phyloP scores from a whole-genome alignment of 805 yeast species.

The Myxozyma neotropica region DNA sequence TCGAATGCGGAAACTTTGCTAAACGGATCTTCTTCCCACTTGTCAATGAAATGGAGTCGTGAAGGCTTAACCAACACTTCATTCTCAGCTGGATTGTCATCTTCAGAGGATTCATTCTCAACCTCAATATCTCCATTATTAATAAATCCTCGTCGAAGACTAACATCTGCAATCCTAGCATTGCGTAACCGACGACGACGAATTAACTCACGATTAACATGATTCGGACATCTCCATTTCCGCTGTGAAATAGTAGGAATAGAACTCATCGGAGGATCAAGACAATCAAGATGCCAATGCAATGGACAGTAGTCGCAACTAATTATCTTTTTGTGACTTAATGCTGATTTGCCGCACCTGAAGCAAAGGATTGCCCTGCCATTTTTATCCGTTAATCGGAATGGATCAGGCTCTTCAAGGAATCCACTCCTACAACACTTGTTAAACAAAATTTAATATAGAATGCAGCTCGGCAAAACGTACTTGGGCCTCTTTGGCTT shows the following conservation, averaged over 20 bases:
- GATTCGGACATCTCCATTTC: constrained; percentile 93
- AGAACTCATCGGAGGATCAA: constrained; percentile 71
- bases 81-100: constrained; percentile 35
- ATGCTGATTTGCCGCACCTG: constrained; percentile 72
- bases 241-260: constrained; percentile 68
- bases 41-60: constrained; percentile 23
- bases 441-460: constrained; percentile 30
- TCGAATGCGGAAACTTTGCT: constrained; percentile 33
- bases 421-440: constrained; percentile 46
- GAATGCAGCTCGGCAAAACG: background rate
- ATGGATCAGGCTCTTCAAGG: constrained; percentile 60
- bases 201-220: constrained; percentile 49
- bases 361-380: constrained; percentile 75
- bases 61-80: constrained; percentile 27
- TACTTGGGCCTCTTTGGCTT: constrained; percentile 29
- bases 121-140: constrained; percentile 66
- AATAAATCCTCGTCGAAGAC: constrained; percentile 53
- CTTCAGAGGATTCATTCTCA: constrained; percentile 47
- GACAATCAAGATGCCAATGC: constrained; percentile 88
- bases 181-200: constrained; percentile 49
- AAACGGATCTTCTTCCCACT: constrained; percentile 25
- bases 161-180: constrained; percentile 58
- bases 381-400: constrained; percentile 63
- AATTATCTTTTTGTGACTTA: constrained; percentile 58
- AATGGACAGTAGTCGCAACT: constrained; percentile 83